Evolutionary conservation across 2,329 filamentous ascomycete genomes (phyloP).

Genomic region (Aspergillus calidoustus): DNA sequence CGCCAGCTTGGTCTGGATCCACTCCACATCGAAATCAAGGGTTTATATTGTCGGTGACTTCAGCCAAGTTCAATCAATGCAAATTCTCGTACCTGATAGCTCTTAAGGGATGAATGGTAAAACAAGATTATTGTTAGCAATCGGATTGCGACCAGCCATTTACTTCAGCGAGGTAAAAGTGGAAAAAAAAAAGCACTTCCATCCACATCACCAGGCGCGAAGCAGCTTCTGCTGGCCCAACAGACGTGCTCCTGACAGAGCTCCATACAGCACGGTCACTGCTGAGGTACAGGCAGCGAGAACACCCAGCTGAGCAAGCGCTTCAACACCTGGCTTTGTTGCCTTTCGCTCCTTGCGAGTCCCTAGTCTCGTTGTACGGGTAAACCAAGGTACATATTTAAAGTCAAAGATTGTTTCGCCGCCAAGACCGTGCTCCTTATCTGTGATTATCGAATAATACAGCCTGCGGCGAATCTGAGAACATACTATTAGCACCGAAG

Average conservation of each 20-base stretch:
- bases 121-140: background rate
- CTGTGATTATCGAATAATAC: slow-evolving; percentile 65
- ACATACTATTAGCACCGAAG: background rate
- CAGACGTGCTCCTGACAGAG: slow-evolving; percentile 9
- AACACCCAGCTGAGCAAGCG: slow-evolving; percentile 32
- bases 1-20: background rate
- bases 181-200: background rate
- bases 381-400: slow-evolving; percentile 57
- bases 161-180: background rate
- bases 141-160: background rate
- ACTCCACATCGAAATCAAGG: background rate
- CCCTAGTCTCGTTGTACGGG: slow-evolving; percentile 33
- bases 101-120: background rate
- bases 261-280: slow-evolving; percentile 16
- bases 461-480: slow-evolving; percentile 50
- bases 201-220: background rate
- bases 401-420: slow-evolving; percentile 69
- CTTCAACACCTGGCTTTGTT: slow-evolving; percentile 32
- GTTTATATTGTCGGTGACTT: background rate
- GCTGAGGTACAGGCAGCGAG: slow-evolving; percentile 25
- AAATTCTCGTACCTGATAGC: background rate
- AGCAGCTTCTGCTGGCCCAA: slow-evolving; percentile 11
- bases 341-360: slow-evolving; percentile 28
- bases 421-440: slow-evolving; percentile 67
- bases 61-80: background rate